Percentiles rank a stretch among this genome's conserved stretches.
Evolutionary conservation across 2,329 filamentous ascomycete species (phyloP).

Genomic region (Neurospora sp.): DNA sequence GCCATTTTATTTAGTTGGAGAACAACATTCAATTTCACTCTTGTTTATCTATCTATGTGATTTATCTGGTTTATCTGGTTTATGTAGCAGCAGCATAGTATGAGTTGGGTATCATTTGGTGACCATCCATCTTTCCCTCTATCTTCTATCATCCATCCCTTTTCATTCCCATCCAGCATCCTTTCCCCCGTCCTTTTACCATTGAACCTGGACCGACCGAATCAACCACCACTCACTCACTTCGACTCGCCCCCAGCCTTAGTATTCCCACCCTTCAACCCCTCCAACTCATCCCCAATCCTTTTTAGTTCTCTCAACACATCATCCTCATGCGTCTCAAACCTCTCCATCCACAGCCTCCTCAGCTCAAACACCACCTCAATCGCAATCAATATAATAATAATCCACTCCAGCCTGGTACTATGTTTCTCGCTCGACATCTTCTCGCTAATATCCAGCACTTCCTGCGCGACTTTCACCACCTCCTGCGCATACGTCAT

Average conservation of each 20-base stretch:
- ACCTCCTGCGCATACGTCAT: conserved; percentile 98
- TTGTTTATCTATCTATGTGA: background rate
- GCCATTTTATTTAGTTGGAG: background rate
- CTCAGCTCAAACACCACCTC: conserved; percentile 85
- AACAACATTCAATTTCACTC: background rate
- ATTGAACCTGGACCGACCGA: no score
- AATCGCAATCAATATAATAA: conserved; percentile 85
- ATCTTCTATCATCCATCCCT: background rate
- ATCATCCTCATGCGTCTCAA: conserved; percentile 15
- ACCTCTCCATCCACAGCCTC: conserved; percentile 52
- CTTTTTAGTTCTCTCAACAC: conserved; percentile 11
- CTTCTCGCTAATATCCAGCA: conserved; percentile 82
- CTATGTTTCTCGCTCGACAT: conserved; percentile 86
- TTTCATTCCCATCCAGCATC: background rate
- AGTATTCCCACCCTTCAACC: background rate
- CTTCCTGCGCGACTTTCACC: conserved; percentile 79
- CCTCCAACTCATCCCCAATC: conserved; percentile 9
- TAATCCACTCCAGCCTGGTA: conserved; percentile 84
- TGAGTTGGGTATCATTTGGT: conserved; percentile 15
- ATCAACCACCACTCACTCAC: background rate
- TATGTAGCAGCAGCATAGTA: background rate
- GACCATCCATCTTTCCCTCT: background rate
- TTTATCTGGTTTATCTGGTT: background rate
- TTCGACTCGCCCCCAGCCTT: background rate
- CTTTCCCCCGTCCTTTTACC: background rate